These are phyloP conservation scores for Syncephalastrum contaminatum DNA, from an alignment of 371 early-diverging fungal genomes.

Conservation along the genomic window DNA sequence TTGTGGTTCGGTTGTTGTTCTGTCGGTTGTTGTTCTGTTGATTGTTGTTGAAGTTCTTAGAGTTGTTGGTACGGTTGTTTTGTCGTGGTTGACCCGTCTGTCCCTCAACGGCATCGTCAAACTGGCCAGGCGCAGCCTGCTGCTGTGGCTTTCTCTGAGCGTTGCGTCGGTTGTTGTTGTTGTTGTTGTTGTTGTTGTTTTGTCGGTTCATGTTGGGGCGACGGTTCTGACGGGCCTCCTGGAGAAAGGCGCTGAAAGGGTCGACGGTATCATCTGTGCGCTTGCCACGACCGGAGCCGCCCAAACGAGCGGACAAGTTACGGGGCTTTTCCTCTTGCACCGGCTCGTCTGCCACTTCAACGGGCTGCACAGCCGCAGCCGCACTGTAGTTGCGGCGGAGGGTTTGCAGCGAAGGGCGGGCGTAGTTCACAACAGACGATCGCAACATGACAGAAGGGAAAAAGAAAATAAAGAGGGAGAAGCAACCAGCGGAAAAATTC, in stretches of 20 bases:
- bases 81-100: conserved; percentile 3
- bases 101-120: conserved; percentile 21
- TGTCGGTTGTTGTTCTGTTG: conserved; percentile 12
- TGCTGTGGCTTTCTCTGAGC: no score
- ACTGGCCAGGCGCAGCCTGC: conserved; percentile 18
- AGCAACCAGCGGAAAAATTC: no score
- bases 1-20: conserved; percentile 1
- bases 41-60: conserved; percentile 5
- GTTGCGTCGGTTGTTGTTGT: conserved; percentile 7
- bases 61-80: conserved; percentile 9
- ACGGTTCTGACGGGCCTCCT: conserved; percentile 12
- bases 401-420: no score
- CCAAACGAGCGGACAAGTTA: conserved; percentile 28
- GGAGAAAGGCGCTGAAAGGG: conserved; percentile 37
- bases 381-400: no score
- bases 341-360: no score
- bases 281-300: conserved; percentile 45
- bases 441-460: no score
- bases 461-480: no score
- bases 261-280: conserved; percentile 20
- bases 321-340: no score
- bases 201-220: conserved; percentile 1
- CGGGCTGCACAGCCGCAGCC: no score
- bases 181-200: conserved; percentile 13
- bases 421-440: no score